phyloP scores from a whole-genome alignment of 495 filamentous ascomycete genomes.

The Aspergillus carlsbadensis region DNA sequence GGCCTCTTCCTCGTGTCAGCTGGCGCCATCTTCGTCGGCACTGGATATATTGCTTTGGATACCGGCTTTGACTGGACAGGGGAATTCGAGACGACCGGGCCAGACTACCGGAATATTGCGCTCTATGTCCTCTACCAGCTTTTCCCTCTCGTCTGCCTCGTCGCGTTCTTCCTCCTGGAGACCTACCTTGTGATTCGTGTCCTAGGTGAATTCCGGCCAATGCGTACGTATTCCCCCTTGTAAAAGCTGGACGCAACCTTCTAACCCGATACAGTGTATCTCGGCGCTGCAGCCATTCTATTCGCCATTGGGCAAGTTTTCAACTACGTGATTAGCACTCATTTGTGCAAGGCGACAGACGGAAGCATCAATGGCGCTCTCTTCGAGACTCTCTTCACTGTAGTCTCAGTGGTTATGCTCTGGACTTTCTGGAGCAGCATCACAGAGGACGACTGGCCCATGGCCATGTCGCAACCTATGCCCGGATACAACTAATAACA shows the following conservation, averaged over 20 bases:
- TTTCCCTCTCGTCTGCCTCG: slow-evolving; percentile 81
- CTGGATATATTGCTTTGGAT: slow-evolving; percentile 93
- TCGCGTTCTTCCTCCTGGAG: slow-evolving; percentile 81
- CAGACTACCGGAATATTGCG: slow-evolving; percentile 70
- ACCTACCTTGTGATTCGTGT: slow-evolving; percentile 76
- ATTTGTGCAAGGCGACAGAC: slow-evolving; percentile 77
- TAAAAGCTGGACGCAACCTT: neutral
- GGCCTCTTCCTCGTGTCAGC: slow-evolving; percentile 72
- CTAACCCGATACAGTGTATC: slow-evolving; percentile 57
- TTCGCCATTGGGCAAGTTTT: slow-evolving; percentile 95
- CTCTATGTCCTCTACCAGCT: slow-evolving; percentile 95
- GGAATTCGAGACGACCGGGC: slow-evolving; percentile 62
- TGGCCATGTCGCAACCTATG: slow-evolving; percentile 45
- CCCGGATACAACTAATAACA: slow-evolving; percentile 43
- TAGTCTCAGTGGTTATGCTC: slow-evolving; percentile 73
- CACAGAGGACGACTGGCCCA: slow-evolving; percentile 97
- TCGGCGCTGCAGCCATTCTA: slow-evolving; percentile 67
- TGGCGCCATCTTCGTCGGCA: slow-evolving; percentile 75
- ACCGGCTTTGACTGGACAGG: slow-evolving; percentile 85
- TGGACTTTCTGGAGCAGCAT: slow-evolving; percentile 99
- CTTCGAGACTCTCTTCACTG: slow-evolving; percentile 91
- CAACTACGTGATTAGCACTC: slow-evolving; percentile 86
- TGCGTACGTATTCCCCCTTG: slow-evolving; percentile 60
- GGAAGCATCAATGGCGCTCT: slow-evolving; percentile 90
- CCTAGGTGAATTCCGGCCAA: slow-evolving; percentile 80